These are phyloP conservation scores for Lantana camara DNA, from an alignment of 257 asterid species.

Conservation along the genomic window DNA sequence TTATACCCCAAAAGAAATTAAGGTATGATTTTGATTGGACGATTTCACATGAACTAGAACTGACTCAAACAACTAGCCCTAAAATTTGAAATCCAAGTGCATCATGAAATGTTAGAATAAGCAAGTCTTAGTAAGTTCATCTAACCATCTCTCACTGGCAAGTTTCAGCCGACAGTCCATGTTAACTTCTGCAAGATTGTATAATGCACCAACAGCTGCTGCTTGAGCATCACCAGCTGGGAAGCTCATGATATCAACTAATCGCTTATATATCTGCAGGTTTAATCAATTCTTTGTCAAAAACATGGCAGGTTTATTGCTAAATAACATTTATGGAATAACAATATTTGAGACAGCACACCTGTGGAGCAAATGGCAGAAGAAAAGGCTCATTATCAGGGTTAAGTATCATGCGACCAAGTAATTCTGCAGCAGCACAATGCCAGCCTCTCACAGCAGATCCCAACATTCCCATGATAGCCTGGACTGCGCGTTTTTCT, in stretches of 20 bases:
- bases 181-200: slow-evolving; percentile 87
- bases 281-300: slow-evolving; percentile 10
- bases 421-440: slow-evolving; percentile 92
- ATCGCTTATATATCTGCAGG: slow-evolving; percentile 75
- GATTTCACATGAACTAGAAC: no score
- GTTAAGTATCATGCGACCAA: slow-evolving; percentile 88
- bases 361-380: slow-evolving; percentile 88
- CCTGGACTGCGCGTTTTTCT: slow-evolving; percentile 84
- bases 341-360: slow-evolving; percentile 22
- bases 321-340: neutral
- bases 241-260: slow-evolving; percentile 85
- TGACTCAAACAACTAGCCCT: no score
- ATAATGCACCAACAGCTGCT: slow-evolving; percentile 92
- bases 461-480: slow-evolving; percentile 83
- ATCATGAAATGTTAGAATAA: no score
- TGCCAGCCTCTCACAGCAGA: slow-evolving; percentile 95
- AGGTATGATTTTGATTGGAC: no score
- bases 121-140: no score
- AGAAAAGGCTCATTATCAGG: slow-evolving; percentile 95
- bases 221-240: slow-evolving; percentile 94
- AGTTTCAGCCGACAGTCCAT: slow-evolving; percentile 94
- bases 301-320: neutral
- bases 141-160: slow-evolving; percentile 91
- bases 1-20: no score
- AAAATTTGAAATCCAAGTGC: no score